These are phyloP conservation scores for Daphne laureola DNA, from an alignment of 441 rosid species.

Conservation along the genomic window DNA sequence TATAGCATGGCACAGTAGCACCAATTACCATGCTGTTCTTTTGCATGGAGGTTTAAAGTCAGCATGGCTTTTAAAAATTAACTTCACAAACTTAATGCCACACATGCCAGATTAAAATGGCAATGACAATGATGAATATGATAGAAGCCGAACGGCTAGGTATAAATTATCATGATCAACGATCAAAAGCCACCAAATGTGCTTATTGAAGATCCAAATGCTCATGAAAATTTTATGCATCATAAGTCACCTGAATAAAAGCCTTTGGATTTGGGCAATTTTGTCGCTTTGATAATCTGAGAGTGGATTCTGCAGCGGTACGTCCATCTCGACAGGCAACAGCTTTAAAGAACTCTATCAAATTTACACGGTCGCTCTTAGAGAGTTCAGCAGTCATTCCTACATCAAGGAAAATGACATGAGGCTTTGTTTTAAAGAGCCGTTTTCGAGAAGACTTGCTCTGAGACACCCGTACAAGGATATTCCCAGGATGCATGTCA, in stretches of 20 bases:
- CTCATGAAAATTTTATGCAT: neutral
- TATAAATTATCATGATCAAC: neutral
- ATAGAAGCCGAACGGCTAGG: too few species aligned
- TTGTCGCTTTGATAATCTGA: conserved; percentile 76
- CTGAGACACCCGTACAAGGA: conserved; percentile 74
- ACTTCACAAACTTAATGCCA: too few species aligned
- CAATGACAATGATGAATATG: too few species aligned
- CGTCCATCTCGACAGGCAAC: conserved; percentile 93
- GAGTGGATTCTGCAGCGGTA: conserved; percentile 79
- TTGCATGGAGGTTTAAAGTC: too few species aligned
- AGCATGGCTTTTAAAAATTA: too few species aligned
- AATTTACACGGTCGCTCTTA: conserved; percentile 69
- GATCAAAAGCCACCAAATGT: neutral
- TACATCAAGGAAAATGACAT: conserved; percentile 95
- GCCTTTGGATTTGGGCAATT: conserved; percentile 93
- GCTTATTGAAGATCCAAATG: neutral
- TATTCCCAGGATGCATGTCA: conserved; percentile 99
- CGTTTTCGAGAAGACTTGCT: conserved; percentile 58
- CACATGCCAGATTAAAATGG: too few species aligned
- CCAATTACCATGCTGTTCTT: too few species aligned
- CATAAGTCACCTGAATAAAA: conserved; percentile 62
- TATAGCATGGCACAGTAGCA: too few species aligned
- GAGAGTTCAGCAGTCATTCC: conserved; percentile 99
- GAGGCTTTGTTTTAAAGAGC: conserved; percentile 85
- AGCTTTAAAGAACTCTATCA: conserved; percentile 89